phyloP scores from a whole-genome alignment of 768 basidiomycete genomes.

The Clavulina sp. region DNA sequence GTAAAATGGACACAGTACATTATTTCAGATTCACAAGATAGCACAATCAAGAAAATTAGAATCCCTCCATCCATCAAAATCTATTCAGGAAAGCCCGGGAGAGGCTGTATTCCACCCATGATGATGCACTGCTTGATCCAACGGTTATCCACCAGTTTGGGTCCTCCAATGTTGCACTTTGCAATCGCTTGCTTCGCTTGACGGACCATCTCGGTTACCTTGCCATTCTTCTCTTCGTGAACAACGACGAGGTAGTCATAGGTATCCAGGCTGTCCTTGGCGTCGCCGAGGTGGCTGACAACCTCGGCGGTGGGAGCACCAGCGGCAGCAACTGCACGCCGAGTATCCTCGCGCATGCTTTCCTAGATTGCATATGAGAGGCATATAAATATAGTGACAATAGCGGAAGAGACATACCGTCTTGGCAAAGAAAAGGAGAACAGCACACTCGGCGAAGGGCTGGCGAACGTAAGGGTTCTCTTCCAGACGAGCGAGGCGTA shows the following conservation, averaged over 20 bases:
- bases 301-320: background rate
- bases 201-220: background rate
- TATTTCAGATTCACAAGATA: background rate
- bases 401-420: background rate
- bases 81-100: background rate
- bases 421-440: background rate
- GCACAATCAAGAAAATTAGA: background rate
- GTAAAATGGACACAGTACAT: too few species aligned
- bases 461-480: background rate
- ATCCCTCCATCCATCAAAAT: background rate
- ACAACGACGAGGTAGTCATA: background rate
- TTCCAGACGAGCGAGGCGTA: too few species aligned
- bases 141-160: background rate
- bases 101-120: background rate
- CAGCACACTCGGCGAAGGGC: background rate
- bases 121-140: slow-evolving; percentile 1
- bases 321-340: background rate
- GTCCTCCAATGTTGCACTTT: background rate
- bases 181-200: background rate
- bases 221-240: background rate
- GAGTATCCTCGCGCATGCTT: background rate
- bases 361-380: background rate
- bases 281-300: background rate
- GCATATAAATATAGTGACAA: background rate
- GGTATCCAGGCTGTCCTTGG: background rate